Evolutionary conservation across 805 yeast genomes (phyloP).

Genomic region (Tetrapisispora nanseiensis): DNA sequence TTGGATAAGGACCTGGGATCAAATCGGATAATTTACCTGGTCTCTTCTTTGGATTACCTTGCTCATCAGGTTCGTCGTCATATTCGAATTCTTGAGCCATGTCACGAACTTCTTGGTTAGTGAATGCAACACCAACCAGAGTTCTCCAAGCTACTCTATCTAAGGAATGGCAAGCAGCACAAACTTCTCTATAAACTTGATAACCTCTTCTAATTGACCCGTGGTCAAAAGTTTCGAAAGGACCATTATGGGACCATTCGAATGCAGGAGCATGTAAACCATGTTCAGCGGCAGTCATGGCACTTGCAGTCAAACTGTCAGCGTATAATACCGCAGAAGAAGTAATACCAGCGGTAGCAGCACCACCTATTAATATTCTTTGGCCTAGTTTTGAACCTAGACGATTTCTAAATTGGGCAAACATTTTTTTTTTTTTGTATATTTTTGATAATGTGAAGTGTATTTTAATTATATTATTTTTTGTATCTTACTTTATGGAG

Average conservation of each 20-base stretch:
- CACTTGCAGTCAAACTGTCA: slow-evolving; percentile 79
- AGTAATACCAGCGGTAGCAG: slow-evolving; percentile 64
- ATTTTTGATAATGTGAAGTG: neutral
- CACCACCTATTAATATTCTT: slow-evolving; percentile 47
- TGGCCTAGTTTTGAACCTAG: slow-evolving; percentile 10
- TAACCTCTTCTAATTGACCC: slow-evolving; percentile 96
- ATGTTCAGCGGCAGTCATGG: slow-evolving; percentile 98
- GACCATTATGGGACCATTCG: slow-evolving; percentile 91
- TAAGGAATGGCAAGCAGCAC: slow-evolving; percentile 97
- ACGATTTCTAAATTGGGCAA: slow-evolving; percentile 4
- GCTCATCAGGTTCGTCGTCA: slow-evolving; percentile 97
- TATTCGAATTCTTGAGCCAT: slow-evolving; percentile 96
- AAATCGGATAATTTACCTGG: slow-evolving; percentile 95
- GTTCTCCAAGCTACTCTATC: slow-evolving; percentile 98
- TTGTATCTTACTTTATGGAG: no score
- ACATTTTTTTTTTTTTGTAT: neutral
- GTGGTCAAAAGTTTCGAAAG: slow-evolving; percentile 86
- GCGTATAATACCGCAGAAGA: slow-evolving; percentile 76
- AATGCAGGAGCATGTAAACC: slow-evolving; percentile 93
- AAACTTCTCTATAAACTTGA: slow-evolving; percentile 97
- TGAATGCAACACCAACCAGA: slow-evolving; percentile 92
- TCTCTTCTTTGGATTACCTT: slow-evolving; percentile 96
- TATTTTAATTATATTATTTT: neutral
- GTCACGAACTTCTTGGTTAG: slow-evolving; percentile 78
- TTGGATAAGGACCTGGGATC: slow-evolving; percentile 90